Evolutionary conservation across 1,284 basidiomycete genomes (phyloP), one percentile per base, ranked within the genome.

Genomic region (Bjerkandera adusta): DNA sequence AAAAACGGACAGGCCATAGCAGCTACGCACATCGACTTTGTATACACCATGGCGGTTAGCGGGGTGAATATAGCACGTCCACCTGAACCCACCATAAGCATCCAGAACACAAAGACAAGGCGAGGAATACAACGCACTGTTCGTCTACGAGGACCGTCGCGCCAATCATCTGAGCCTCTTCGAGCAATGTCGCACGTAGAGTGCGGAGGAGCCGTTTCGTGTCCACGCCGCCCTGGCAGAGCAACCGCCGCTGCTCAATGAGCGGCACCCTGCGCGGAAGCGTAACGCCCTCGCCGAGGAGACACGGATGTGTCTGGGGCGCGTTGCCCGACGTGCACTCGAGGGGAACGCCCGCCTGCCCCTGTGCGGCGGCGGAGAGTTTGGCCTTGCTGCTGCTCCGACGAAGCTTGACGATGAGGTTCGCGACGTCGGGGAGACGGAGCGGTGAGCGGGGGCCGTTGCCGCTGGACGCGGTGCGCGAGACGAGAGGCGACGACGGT

Each of bases 91-190:
- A 43, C 50, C 43, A 56, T 46, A 45, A 43, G 36, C 15, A 38
- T 8, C 10, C 5, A 42, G 33, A 43, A 38, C 48, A 39, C 20
- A n/a, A n/a, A n/a, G n/a, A n/a, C n/a, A n/a, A n/a, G n/a, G n/a
- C n/a, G n/a, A n/a, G n/a, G n/a, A n/a, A 48, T 24, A 29, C 32
- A 43, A 77, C 83, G 45, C 58, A 87, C 85, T 76, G 71, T 60
- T 89, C 85, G 37, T 88, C 78, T 4, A 84, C 72, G 41, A 89
- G 69, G 2, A 76, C 77, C 54, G 81, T 82, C 1, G 75, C 80
- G 10, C 79, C 82, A 3, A 77, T 51, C 18, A 57, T 56, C 48
- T 71, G 65, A n/a, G 80, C 78, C 45, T 71, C 69, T 46, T 82
- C 75, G 46, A 83, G 58, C 32, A 88, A 59, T 32, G 67, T 63